phyloP scores from a whole-genome alignment of 2,329 filamentous ascomycete genomes.

The Leptographium wingfieldii region DNA sequence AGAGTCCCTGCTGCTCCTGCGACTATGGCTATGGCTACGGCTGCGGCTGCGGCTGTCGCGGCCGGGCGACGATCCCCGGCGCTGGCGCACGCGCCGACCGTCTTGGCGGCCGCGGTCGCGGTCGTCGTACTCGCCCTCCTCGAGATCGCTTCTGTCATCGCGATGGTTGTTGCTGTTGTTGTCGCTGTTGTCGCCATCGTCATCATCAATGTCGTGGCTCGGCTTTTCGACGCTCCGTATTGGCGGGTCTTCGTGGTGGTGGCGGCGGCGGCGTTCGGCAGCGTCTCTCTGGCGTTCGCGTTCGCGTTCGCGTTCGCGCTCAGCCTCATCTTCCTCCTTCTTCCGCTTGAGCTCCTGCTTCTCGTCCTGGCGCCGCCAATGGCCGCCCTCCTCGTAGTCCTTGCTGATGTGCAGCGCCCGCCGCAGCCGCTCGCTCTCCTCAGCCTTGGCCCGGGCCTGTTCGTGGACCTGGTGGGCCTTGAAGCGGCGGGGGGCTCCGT shows the following conservation, averaged over 20 bases:
- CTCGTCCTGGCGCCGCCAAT: slow-evolving; percentile 78
- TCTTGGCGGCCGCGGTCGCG: neutral
- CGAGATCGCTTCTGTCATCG: neutral
- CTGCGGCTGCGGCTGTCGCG: neutral
- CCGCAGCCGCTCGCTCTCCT: slow-evolving; percentile 80
- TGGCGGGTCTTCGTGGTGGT: neutral
- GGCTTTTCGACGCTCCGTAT: neutral
- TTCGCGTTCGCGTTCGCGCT: neutral
- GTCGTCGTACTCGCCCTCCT: neutral
- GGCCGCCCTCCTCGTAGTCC: slow-evolving; percentile 73
- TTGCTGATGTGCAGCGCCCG: slow-evolving; percentile 77
- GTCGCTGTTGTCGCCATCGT: neutral
- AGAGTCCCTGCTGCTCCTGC: neutral
- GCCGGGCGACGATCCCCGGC: neutral
- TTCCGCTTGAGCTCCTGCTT: slow-evolving; percentile 31
- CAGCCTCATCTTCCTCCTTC: slow-evolving; percentile 6
- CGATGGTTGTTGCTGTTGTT: neutral
- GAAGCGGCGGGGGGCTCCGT: slow-evolving; percentile 36
- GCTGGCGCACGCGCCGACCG: neutral
- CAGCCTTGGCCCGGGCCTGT: slow-evolving; percentile 88
- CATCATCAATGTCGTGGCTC: neutral
- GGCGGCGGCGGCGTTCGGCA: neutral
- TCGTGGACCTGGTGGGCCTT: slow-evolving; percentile 96
- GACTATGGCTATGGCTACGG: neutral
- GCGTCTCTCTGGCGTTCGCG: neutral